phyloP scores from a whole-genome alignment of 352 stramenopile genomes.

The Plasmopara muralis region DNA sequence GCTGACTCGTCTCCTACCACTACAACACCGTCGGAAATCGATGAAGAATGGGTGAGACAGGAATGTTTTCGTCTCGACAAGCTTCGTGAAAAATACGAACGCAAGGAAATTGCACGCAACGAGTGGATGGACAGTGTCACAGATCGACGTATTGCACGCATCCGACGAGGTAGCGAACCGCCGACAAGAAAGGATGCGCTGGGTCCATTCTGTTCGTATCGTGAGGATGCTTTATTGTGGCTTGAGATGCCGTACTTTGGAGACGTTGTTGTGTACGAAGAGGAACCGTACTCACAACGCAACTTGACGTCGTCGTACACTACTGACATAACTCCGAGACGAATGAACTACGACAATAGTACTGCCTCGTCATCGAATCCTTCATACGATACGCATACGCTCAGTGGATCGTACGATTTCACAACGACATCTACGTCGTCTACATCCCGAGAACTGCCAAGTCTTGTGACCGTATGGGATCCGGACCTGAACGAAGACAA shows the following conservation, averaged over 20 bases:
- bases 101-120: constrained; percentile 77
- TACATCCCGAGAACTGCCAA: constrained; percentile 32
- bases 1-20: constrained; percentile 62
- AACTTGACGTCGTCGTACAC: constrained; percentile 49
- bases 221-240: constrained; percentile 74
- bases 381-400: constrained; percentile 37
- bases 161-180: constrained; percentile 71
- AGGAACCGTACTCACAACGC: constrained; percentile 84
- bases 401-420: constrained; percentile 48
- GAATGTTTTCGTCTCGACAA: constrained; percentile 84
- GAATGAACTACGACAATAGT: constrained; percentile 32
- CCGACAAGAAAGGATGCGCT: constrained; percentile 61
- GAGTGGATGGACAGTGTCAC: constrained; percentile 91
- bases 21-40: constrained; percentile 60
- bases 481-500: constrained; percentile 86
- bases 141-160: constrained; percentile 76
- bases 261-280: constrained; percentile 89
- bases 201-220: constrained; percentile 73
- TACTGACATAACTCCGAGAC: constrained; percentile 34
- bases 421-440: constrained; percentile 17
- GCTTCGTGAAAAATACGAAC: constrained; percentile 84
- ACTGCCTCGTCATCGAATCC: constrained; percentile 12
- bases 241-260: constrained; percentile 90
- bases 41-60: constrained; percentile 64
- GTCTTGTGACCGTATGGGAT: constrained; percentile 77